A percentile compares a stretch with the other conserved stretches of the same genome.
phyloP scores from a whole-genome alignment of 129 eudicot genomes.

The Escallonia herrerae region DNA sequence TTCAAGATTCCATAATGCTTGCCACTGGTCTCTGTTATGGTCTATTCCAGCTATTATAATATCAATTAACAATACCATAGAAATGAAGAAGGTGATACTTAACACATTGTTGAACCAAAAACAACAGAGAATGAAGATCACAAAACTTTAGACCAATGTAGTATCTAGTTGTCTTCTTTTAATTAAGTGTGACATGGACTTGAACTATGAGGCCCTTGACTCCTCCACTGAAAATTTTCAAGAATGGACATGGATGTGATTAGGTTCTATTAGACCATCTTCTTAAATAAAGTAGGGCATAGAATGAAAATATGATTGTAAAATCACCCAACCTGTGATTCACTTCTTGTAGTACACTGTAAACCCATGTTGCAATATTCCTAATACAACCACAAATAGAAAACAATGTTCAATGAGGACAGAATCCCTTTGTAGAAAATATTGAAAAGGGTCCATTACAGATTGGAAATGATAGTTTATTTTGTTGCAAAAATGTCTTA shows the following conservation, averaged over 20 bases:
- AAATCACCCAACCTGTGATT: constrained; percentile 3
- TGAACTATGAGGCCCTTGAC: constrained; percentile 29
- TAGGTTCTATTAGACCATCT: background rate
- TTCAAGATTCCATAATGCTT: constrained; percentile 49
- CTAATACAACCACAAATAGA: background rate
- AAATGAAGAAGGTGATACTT: background rate
- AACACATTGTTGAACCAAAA: background rate
- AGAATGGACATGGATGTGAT: constrained; percentile 6
- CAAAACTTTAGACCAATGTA: background rate
- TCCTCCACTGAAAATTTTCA: constrained; percentile 28
- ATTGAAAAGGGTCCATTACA: background rate
- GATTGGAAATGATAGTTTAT: background rate
- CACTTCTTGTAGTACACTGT: background rate
- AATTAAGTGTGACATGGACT: constrained; percentile 7
- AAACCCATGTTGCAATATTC: constrained; percentile 1
- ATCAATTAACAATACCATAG: background rate
- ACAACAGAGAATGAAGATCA: constrained; percentile 6
- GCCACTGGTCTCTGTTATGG: constrained; percentile 38
- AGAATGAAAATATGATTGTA: background rate
- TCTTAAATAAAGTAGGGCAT: background rate
- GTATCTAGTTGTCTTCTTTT: background rate
- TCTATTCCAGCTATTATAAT: constrained; percentile 1
- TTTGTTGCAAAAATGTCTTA: background rate
- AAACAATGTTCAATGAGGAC: background rate
- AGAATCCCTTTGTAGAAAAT: background rate